Conservation (phyloP, 306 rosid genomes). For the Arachis hypogaea region DNA sequence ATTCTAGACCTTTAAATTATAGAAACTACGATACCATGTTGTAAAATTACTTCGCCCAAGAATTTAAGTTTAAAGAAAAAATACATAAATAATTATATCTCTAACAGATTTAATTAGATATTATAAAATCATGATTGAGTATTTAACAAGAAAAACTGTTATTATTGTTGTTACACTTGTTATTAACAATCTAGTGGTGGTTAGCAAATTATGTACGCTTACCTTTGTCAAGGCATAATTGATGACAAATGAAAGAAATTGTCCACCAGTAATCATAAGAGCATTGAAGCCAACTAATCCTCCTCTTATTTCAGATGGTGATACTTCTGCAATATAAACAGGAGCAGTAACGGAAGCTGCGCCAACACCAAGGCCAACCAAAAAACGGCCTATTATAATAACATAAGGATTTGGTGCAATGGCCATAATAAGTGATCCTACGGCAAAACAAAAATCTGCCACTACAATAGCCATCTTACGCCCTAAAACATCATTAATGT, state of each 20-base stretch:
- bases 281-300: slow-evolving; percentile 66
- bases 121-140: no score
- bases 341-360: slow-evolving; percentile 55
- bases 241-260: slow-evolving; percentile 64
- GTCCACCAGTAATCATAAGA: slow-evolving; percentile 74
- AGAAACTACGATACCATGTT: no score
- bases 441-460: slow-evolving; percentile 54
- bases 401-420: slow-evolving; percentile 19
- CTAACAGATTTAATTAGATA: background rate
- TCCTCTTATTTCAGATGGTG: slow-evolving; percentile 37
- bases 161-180: slow-evolving; percentile 38
- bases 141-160: no score
- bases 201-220: no score
- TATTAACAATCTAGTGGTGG: no score
- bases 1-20: no score
- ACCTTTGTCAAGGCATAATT: slow-evolving; percentile 58
- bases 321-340: no score
- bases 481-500: slow-evolving; percentile 61
- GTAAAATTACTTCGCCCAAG: no score
- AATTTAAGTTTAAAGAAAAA: no score
- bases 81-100: no score
- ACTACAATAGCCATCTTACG: slow-evolving; percentile 67
- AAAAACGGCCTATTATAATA: slow-evolving; percentile 59
- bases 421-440: slow-evolving; percentile 64
- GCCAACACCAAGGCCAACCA: slow-evolving; percentile 70